Percentiles rank a stretch among this genome's conserved stretches.
Conservation (phyloP, 768 basidiomycete species). For the Phylloporus scabripes region DNA sequence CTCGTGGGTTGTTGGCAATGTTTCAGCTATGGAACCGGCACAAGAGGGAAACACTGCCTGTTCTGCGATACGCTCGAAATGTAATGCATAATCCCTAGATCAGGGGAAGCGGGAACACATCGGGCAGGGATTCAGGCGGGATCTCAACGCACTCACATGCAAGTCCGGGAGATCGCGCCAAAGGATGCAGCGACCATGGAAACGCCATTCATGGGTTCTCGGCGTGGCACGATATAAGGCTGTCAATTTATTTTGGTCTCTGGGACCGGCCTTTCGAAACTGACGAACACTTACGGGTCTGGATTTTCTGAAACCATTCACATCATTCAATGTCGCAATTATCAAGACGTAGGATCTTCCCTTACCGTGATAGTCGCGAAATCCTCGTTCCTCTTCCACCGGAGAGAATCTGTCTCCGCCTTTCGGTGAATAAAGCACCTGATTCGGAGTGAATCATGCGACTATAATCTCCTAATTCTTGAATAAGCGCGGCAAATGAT, state of each 20-base stretch:
- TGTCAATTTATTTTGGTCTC: not conserved
- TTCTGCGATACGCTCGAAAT: constrained; percentile 6
- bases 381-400: not conserved
- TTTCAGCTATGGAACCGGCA: not conserved
- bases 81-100: constrained; percentile 5
- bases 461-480: constrained; percentile 9
- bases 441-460: not conserved
- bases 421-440: not conserved
- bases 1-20: not conserved
- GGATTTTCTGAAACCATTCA: constrained; percentile 1
- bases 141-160: constrained; percentile 1
- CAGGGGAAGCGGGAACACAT: not conserved
- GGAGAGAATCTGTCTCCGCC: not conserved
- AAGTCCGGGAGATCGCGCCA: constrained; percentile 2
- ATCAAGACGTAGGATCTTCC: not conserved
- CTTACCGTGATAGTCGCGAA: constrained; percentile 1
- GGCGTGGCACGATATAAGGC: not conserved
- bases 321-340: not conserved
- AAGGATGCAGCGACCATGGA: constrained; percentile 4
- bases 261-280: not conserved
- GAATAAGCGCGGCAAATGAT: constrained; percentile 7
- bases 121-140: not conserved
- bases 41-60: not conserved
- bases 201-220: not conserved
- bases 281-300: constrained; percentile 4